Base-by-base conservation (phyloP, 208 protist species). In the Angomonas ambiguus region DNA sequence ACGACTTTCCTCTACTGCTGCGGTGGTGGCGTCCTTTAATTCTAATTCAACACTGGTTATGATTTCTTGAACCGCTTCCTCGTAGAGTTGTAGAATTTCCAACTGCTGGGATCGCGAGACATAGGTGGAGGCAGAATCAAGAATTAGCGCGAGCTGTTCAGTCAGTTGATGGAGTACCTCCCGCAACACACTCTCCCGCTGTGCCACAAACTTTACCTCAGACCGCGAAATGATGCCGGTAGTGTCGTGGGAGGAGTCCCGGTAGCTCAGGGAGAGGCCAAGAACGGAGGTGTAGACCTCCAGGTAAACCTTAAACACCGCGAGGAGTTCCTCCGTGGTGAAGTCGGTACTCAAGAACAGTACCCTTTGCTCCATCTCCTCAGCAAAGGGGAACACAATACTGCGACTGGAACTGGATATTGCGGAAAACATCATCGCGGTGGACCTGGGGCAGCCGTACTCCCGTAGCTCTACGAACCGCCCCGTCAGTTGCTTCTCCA, bases 321-420 rank as follows among this genome's bases (percentile, higher is more conserved):
- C 69, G 16, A 91, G 77, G 60, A 95, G 71, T 79, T 95, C 89
- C 6, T 51, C 64, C 0, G 85, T 80, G 13, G 80, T 91, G 71
- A 91, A 93, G 70, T 93, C 86, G 4, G 84, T 89, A 0, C 82
- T 71, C 4, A 95, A 76, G 62, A 92, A 95, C 10, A 95, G 61
- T 2, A 84, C 78, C 18, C 89, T 74, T 8, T 79, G 68, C 45
- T 77, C 81, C 76, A 93, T 83, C 25, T 57, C 67, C 49, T 87
- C 79, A 16, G 83, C 73, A 33, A 88, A 53, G 38, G 48, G 38
- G 55, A 90, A 60, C 18, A 71, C 51, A 16, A 67, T 62, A 20
- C 8, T n/a, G 30, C 35, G 56, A 25, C 4, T 25, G 28, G 25
- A 10, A 20, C 45, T 33, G 31, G 56, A 51, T 4, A 72, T 66